Evolutionary conservation across 1,139 yeast species (phyloP).

Genomic region (Zygoascus meyerae): DNA sequence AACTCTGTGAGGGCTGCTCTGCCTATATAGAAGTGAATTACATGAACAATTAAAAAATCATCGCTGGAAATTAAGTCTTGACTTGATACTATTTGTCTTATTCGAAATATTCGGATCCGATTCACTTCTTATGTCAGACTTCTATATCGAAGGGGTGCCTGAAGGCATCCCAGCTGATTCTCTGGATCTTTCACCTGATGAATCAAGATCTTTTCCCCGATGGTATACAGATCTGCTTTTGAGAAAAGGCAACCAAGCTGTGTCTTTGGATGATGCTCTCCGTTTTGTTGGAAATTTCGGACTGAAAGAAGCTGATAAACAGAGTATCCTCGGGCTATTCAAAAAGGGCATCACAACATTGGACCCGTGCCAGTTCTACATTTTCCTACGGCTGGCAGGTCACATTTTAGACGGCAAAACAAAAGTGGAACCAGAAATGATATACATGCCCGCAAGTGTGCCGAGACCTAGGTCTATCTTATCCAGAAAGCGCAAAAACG

Average conservation of each 20-base stretch:
- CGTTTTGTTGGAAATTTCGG: constrained; percentile 39
- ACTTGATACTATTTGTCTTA: too few relatives aligned
- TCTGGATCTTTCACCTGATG: constrained; percentile 36
- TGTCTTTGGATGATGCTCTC: constrained; percentile 35
- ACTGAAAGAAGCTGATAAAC: constrained; percentile 29
- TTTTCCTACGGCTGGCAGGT: constrained; percentile 36
- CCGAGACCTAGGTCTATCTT: constrained; percentile 36
- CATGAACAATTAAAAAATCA: too few relatives aligned
- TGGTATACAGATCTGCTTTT: constrained; percentile 40
- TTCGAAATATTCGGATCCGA: too few relatives aligned
- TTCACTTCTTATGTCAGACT: constrained; percentile 1
- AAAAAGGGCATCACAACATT: constrained; percentile 29
- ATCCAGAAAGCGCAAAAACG: constrained; percentile 27
- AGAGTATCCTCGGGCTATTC: constrained; percentile 27
- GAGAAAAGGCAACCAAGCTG: constrained; percentile 34
- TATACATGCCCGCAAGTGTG: constrained; percentile 30
- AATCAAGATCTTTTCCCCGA: constrained; percentile 37
- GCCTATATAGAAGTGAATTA: too few relatives aligned
- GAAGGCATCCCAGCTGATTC: constrained; percentile 24
- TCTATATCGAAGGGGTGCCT: constrained; percentile 5
- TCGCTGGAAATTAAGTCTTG: too few relatives aligned
- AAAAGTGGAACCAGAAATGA: constrained; percentile 13
- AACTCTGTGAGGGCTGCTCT: too few relatives aligned
- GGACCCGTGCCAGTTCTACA: constrained; percentile 39
- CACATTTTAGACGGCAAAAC: constrained; percentile 33